Evolutionary conservation across 192 early-diverging fungal genomes (phyloP).

Genomic region (Podila horticola): DNA sequence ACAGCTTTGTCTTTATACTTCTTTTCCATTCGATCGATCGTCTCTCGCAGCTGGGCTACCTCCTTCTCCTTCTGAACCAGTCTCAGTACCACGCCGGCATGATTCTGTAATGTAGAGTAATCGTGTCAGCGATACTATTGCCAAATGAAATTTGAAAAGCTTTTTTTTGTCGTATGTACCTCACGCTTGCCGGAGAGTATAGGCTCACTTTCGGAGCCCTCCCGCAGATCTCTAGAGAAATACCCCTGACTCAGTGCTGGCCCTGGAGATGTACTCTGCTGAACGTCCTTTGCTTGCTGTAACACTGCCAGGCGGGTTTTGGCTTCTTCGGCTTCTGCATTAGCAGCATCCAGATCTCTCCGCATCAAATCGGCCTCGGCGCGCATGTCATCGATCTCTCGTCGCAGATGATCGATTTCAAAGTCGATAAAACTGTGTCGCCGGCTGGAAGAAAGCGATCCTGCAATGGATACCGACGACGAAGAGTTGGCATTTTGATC

Average conservation of each 20-base stretch:
- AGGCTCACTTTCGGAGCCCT: constrained; percentile 33
- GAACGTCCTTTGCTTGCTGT: constrained; percentile 6
- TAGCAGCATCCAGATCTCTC: constrained; percentile 11
- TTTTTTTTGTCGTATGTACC: constrained; percentile 9
- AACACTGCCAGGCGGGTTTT: constrained; percentile 17
- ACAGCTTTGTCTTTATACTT: constrained; percentile 55
- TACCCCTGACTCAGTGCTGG: neutral
- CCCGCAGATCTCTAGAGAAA: constrained; percentile 11
- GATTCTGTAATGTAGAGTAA: constrained; percentile 19
- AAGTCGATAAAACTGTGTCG: constrained; percentile 47
- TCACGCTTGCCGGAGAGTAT: constrained; percentile 32
- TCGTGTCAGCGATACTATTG: neutral
- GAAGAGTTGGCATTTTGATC: constrained; percentile 16
- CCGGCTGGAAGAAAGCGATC: constrained; percentile 30
- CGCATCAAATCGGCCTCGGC: constrained; percentile 27
- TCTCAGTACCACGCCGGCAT: constrained; percentile 50
- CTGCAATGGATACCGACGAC: constrained; percentile 25
- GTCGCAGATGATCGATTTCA: constrained; percentile 33
- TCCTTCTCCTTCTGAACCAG: constrained; percentile 52
- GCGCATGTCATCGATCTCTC: constrained; percentile 36
- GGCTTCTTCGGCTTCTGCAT: constrained; percentile 27
- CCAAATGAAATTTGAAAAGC: constrained; percentile 1
- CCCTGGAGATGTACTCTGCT: constrained; percentile 11
- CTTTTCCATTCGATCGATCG: constrained; percentile 46
- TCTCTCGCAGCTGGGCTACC: constrained; percentile 45